phyloP scores from a whole-genome alignment of 345 rosid genomes.

The Eucalyptus cloeziana region DNA sequence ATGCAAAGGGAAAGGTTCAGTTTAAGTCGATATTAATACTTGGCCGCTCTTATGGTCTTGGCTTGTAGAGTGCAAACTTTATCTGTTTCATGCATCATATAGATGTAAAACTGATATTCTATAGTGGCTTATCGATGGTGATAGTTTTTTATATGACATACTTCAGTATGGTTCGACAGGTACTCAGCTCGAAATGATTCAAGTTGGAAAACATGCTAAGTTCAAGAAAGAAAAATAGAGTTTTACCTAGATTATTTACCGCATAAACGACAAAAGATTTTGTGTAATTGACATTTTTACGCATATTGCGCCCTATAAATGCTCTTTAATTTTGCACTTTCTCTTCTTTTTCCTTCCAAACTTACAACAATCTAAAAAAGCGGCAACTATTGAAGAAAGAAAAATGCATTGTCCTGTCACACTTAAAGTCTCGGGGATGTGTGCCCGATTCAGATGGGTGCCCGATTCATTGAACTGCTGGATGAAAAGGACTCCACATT shows the following conservation, averaged over 20 bases:
- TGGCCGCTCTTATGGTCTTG: neutral
- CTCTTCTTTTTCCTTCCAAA: no score
- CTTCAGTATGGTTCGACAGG: neutral
- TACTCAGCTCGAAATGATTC: neutral
- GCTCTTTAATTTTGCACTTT: no score
- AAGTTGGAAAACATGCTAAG: neutral
- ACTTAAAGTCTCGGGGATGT: no score
- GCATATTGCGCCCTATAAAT: no score
- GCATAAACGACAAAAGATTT: no score
- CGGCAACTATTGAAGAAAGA: no score
- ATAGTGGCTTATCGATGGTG: neutral
- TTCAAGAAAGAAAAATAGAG: no score
- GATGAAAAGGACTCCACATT: neutral
- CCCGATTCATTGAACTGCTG: neutral
- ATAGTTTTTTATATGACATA: neutral
- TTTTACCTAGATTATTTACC: no score
- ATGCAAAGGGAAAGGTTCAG: neutral
- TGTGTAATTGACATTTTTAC: no score
- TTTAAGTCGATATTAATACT: neutral
- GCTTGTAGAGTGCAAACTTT: neutral
- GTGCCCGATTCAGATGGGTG: neutral
- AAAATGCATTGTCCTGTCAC: no score
- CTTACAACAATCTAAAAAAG: no score
- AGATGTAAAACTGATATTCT: neutral
- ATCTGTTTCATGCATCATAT: neutral